Percentiles rank a stretch among this genome's conserved stretches.
phyloP scores from a whole-genome alignment of 192 early-diverging fungal genomes.

The Coemansia sp. region DNA sequence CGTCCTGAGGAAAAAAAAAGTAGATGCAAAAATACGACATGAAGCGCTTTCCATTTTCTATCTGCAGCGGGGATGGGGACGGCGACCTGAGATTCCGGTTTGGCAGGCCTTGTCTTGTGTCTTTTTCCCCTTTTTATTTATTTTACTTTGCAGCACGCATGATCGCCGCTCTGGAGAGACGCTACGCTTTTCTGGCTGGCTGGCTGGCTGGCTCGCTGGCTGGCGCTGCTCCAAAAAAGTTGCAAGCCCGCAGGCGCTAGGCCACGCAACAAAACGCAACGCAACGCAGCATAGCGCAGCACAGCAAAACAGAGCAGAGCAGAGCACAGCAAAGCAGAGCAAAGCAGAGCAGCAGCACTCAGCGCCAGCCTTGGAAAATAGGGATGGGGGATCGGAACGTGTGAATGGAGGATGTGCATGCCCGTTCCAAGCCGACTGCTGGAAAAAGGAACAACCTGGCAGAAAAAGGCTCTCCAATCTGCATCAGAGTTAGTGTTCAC shows the following conservation, averaged over 20 bases:
- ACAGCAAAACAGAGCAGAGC: background rate
- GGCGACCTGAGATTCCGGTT: slow-evolving; percentile 7
- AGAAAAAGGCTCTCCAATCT: slow-evolving; percentile 20
- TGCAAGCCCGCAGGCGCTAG: background rate
- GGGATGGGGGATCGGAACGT: slow-evolving; percentile 17
- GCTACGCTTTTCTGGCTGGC: too few relatives aligned
- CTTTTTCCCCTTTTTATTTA: background rate
- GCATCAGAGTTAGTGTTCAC: slow-evolving; percentile 30
- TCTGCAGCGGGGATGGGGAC: background rate
- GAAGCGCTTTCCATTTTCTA: background rate
- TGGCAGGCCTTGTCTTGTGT: background rate
- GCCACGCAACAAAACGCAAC: background rate
- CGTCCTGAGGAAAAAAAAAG: background rate
- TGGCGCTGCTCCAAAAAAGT: slow-evolving; percentile 6
- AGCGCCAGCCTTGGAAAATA: background rate
- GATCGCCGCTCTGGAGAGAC: background rate
- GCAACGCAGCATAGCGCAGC: background rate
- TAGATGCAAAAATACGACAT: background rate
- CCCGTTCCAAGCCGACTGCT: background rate
- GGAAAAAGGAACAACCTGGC: slow-evolving; percentile 12
- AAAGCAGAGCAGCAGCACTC: background rate
- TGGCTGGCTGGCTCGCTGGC: background rate
- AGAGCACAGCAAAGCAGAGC: too few relatives aligned
- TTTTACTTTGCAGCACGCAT: slow-evolving; percentile 4
- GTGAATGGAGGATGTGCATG: slow-evolving; percentile 11